A percentile compares a stretch with the other conserved stretches of the same genome.
phyloP scores from a whole-genome alignment of 306 rosid species.

The Potentilla sterilis region DNA sequence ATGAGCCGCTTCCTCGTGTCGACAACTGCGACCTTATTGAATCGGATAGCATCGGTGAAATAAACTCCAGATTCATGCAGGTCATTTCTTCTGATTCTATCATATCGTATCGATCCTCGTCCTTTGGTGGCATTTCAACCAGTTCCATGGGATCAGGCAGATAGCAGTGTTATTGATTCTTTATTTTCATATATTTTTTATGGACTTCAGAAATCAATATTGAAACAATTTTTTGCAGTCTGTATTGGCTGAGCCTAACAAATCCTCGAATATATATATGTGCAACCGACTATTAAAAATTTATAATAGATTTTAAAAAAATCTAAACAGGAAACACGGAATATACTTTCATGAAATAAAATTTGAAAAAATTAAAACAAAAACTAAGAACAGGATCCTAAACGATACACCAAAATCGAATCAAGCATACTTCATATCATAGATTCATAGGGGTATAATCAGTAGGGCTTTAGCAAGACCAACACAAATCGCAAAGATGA shows the following conservation, averaged over 20 bases:
- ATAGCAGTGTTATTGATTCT: constrained; percentile 16
- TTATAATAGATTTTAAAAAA: background rate
- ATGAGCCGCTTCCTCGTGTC: constrained; percentile 46
- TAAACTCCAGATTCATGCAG: constrained; percentile 29
- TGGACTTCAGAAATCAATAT: background rate
- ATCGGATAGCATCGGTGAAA: constrained; percentile 17
- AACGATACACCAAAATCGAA: too few species aligned
- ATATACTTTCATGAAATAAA: background rate
- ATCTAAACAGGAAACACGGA: background rate
- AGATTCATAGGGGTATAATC: background rate
- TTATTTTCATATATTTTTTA: background rate
- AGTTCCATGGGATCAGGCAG: constrained; percentile 42
- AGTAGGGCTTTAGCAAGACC: background rate
- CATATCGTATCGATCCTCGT: constrained; percentile 19
- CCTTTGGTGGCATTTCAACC: constrained; percentile 27
- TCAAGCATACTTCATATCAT: too few species aligned
- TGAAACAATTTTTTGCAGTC: background rate
- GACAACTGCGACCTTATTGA: constrained; percentile 7
- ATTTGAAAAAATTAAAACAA: too few species aligned
- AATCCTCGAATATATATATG: background rate
- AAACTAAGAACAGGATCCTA: too few species aligned
- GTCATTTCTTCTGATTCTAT: constrained; percentile 11
- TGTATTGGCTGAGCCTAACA: background rate
- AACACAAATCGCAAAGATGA: background rate
- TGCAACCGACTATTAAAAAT: background rate